Conservation (phyloP, 257 asterid species). For the Salvia rosmarinus region DNA sequence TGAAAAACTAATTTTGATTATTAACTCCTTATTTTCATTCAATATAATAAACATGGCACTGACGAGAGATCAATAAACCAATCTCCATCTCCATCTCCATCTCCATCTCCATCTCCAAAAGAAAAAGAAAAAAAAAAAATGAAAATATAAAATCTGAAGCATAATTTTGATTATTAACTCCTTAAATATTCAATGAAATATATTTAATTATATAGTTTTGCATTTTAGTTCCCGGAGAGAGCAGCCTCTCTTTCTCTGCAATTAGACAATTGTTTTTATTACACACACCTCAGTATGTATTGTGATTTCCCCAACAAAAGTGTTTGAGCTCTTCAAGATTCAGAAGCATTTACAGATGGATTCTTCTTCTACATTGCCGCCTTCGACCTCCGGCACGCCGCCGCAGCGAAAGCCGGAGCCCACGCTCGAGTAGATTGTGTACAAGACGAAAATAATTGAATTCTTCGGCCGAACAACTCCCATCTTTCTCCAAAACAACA, state of each 20-base stretch:
- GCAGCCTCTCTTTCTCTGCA: neutral
- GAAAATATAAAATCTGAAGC: too few species aligned
- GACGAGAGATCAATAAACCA: too few species aligned
- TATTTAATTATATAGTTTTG: too few species aligned
- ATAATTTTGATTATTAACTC: too few species aligned
- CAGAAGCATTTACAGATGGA: slow-evolving; percentile 30
- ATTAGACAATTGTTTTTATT: neutral
- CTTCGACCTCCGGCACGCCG: slow-evolving; percentile 31
- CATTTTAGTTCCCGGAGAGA: too few species aligned
- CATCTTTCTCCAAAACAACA: slow-evolving; percentile 71
- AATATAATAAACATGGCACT: too few species aligned
- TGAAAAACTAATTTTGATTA: too few species aligned
- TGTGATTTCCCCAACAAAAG: neutral
- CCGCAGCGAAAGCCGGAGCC: slow-evolving; percentile 33
- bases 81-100: too few species aligned
- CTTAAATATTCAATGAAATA: too few species aligned
- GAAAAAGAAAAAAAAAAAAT: too few species aligned
- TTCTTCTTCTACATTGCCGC: slow-evolving; percentile 32
- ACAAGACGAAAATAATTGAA: slow-evolving; percentile 62
- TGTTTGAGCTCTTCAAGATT: slow-evolving; percentile 23
- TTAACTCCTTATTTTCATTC: too few species aligned
- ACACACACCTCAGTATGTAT: neutral
- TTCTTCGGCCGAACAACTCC: slow-evolving; percentile 69
- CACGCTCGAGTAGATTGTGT: slow-evolving; percentile 45
- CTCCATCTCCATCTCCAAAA: too few species aligned